Conservation (phyloP, 345 rosid species). For the Lagerstroemia speciosa region DNA sequence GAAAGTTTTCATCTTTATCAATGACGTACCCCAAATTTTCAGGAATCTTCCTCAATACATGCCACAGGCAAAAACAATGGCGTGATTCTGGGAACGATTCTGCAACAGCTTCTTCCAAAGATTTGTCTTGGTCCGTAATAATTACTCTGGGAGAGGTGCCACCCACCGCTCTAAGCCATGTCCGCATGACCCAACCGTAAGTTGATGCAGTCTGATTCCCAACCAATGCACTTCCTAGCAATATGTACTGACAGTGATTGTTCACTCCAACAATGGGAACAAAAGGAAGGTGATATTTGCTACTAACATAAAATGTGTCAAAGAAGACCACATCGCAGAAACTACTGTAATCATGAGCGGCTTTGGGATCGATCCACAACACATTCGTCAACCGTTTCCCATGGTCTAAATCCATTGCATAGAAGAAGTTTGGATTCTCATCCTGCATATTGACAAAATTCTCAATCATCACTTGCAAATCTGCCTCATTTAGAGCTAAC, state of each 20-base stretch:
- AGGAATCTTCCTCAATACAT: slow-evolving; percentile 25
- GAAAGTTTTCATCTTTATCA: slow-evolving; percentile 18
- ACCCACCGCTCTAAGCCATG: slow-evolving; percentile 33
- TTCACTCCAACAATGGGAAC: slow-evolving; percentile 38
- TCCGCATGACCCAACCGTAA: slow-evolving; percentile 29
- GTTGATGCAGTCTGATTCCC: slow-evolving; percentile 21
- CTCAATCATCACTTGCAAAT: slow-evolving; percentile 23
- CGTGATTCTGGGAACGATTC: slow-evolving; percentile 23
- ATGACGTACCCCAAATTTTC: slow-evolving; percentile 13
- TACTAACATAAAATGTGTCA: slow-evolving; percentile 25
- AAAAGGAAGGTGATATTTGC: slow-evolving; percentile 26
- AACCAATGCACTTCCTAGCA: slow-evolving; percentile 35
- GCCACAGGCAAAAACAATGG: slow-evolving; percentile 39
- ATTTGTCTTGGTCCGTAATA: slow-evolving; percentile 27
- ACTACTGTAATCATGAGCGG: slow-evolving; percentile 21
- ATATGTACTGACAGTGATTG: slow-evolving; percentile 30
- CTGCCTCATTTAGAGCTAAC: slow-evolving; percentile 22
- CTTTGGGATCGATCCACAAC: slow-evolving; percentile 37
- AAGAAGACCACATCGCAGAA: slow-evolving; percentile 33
- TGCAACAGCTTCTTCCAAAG: slow-evolving; percentile 25
- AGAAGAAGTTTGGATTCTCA: slow-evolving; percentile 32
- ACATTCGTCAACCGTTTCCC: slow-evolving; percentile 28
- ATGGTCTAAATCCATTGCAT: slow-evolving; percentile 27
- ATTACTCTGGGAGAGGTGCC: slow-evolving; percentile 28
- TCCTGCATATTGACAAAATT: slow-evolving; percentile 29